Evolutionary conservation across 164 flowering plant species (phyloP), one percentile per base, ranked within the genome.

Genomic region (Macadamia integrifolia): DNA sequence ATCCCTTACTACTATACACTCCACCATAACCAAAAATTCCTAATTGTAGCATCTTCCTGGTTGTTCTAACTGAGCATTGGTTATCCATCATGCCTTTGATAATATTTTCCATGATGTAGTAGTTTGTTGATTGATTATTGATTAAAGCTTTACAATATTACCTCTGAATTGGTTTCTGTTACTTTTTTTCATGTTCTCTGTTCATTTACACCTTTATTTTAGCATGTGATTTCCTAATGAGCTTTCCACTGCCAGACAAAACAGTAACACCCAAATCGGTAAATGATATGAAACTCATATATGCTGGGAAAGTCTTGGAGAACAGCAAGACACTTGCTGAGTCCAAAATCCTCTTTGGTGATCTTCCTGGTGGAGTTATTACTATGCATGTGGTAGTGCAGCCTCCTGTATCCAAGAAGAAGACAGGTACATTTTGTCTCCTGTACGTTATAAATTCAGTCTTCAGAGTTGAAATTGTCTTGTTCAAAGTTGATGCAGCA

Each of bases 221-320:
- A 12, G 18, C 6, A 53, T 17, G 8, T 14, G 11, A 49, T 49
- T 42, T 52, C 7, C 13, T 48, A 31, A 52, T 64, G 32, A 6
- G 6, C 9, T 43, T 55, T 61, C 42, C 18, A 11, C 31, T 60
- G 62, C 17, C 79, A 85, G 88, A 72, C 58, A 82, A 85, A 78
- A 68, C 79, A 53, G 61, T 72, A 50, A 61, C 68, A 17, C 89
- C 89, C 15, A 86, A 75, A 74, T 73, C 85, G 0, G 76, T 66
- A 29, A 81, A 65, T 74, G 89, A 84, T 77, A 66, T 86, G 75
- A 84, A 86, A 65, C 79, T 86, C 61, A 84, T 86, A 55, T 79
- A 86, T 71, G 80, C 86, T 68, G 89, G 89, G 61, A 86, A 78
- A 71, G 64, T 88, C 43, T 77, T 88, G 80, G 93, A 88, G 72